Base-by-base conservation (phyloP, 2,329 filamentous ascomycete species). In the Fusarium falciforme region DNA sequence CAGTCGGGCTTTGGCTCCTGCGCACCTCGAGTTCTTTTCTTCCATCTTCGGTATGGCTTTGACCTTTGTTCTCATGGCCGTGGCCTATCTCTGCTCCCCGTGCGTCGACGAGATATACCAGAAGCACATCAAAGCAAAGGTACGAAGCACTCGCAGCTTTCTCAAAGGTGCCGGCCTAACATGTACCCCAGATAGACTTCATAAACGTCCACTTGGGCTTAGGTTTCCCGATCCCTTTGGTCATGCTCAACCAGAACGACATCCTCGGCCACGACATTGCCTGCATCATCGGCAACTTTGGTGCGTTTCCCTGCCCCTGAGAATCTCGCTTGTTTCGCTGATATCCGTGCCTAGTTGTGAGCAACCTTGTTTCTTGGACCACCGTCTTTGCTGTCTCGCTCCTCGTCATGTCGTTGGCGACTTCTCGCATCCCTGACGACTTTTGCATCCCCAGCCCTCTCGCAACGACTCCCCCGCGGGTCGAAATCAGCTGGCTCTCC, bases 181-280 rank as follows among this genome's bases (percentile, higher is more conserved):
- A 20, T 31, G 4, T 12, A 5, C n/a, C 40, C 1, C 59, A 89
- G 86, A 82, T 87, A 25, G 83, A 88, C 57, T 82, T 88, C 11
- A 82, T 89, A 62, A 89, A 89, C 71, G 78, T 82, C 4, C 85
- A 89, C 75, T 84, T 89, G 72, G 87, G 87, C 0, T 76, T 88
- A 7, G 87, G 85, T 4, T 89, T 89, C 71, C 84, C 85, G 0
- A 82, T 88, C 3, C 87, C 87, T 0, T 82, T 89, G 3, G 79
- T 88, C 2, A 85, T 85, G 80, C 82, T 88, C 16, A 83, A 84
- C 42, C 75, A 80, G n/a, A 75, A 77, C 3, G 69, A 83, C 8
- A 73, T 82, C 12, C 70, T 84, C 20, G 73, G 78, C 20, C 71
- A 65, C 4, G 78, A 80, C 0, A 82, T 88, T n/a, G 86, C 82